Base-by-base conservation (phyloP, 345 rosid genomes). In the Boechera retrofracta region DNA sequence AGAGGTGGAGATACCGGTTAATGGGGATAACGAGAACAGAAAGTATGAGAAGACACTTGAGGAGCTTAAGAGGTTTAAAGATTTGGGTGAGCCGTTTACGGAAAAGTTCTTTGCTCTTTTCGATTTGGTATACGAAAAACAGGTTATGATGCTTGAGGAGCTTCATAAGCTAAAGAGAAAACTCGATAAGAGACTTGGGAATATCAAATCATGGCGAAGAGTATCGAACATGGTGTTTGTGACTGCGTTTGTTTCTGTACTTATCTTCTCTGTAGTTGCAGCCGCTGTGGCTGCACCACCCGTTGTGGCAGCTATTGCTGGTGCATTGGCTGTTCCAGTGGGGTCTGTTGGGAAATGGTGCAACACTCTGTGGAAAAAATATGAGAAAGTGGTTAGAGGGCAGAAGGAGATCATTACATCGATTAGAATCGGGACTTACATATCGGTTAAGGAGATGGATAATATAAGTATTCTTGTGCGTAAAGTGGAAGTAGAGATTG, bases 261-360 rank as follows among this genome's bases (percentile, higher is more conserved):
- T 92, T 82, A 86, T 92, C 54, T 82, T 92, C 82, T 89, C 98
- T 0, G 97, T 94, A 21, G 95, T 90, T 71, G 98, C 98, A 64
- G 98, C 94, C 55, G 91, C 98, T 6, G 67, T 90, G 67, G 86
- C 96, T 26, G 92, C 92, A 8, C 98, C 98, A 0, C 95, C 97
- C 16, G 77, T 92, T 18, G 72, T 88, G 9, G 82, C 82, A 6
- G 95, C 95, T 32, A 53, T 92, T 56, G 97, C 91, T 0, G 88
- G 90, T 52, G 98, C 91, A 2, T 39, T 94, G 61, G 63, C 91
- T 5, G 90, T 84, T 64, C 94, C 98, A 0, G 79, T 87, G 6
- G 94, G 91, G 24, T 79, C 96, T 0, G 79, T 88, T 29, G 97
- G 98, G 10, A 90, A 86, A 75, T 94, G 98, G 98, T 88, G 95